Evolutionary conservation across 1,139 yeast species (phyloP), one percentile per base, ranked within the genome.

Genomic region (Candida tetrigidarum): DNA sequence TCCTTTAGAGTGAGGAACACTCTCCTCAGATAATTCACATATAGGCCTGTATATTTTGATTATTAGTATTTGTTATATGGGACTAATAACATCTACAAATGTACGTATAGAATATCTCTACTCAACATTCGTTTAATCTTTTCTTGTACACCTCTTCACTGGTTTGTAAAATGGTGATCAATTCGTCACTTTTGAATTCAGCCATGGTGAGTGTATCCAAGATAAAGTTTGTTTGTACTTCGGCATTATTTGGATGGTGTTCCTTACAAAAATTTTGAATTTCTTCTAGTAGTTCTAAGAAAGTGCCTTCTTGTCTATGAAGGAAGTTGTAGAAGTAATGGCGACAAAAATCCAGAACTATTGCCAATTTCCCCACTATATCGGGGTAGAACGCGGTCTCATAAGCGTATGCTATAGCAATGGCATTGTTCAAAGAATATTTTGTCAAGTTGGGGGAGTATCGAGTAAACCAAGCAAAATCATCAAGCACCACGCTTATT

Each of bases 321-420:
- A 35, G 10, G 18, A 14, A 25, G 3, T 9, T 14, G 19, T 23
- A 25, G 25, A 10, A 35, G 20, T 29, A 36, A 16, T 39, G 32
- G 16, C 38, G 37, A 5, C 18, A 6, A 19, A 36, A 39, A 19
- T 43, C 43, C 12, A 22, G 25, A 4, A 40, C 5, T 10, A 15
- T 1, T 10, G 25, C 18, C 14, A 34, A 14, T 23, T 27, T 43
- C 18, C 14, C 15, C 8, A 35, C 36, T 5, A 44, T n/a, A 2
- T 11, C 8, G 3, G 45, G 47, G 30, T 40, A 43, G n/a, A 20
- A 43, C 16, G 41, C 41, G 11, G 14, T 10, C 26, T 46, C 45
- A 23, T 20, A 48, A 12, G 47, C 47, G 41, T 39, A 39, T 10
- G 46, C 37, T 22, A 45, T 40, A 9, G 49, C 29, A 4, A 48